Conservation (phyloP, 441 rosid species). For the Arabidopsis lyrata region DNA sequence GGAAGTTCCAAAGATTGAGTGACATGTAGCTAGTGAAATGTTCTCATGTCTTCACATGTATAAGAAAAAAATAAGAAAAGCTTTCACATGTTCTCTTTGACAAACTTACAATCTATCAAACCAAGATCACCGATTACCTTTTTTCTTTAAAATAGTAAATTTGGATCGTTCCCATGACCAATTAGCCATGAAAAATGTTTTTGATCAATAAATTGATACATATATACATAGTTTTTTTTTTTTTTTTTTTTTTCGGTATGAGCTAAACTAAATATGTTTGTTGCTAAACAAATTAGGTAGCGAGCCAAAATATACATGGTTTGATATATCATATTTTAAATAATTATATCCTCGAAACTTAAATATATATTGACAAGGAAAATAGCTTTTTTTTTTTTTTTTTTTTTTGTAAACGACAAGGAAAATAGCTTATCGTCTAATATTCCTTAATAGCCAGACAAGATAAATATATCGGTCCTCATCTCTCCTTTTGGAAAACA, state of each 20-base stretch:
- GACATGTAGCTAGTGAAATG: no score
- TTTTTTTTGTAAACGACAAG: no score
- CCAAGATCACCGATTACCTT: not conserved
- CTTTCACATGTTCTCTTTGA: not conserved
- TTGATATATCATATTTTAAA: no score
- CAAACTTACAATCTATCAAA: not conserved
- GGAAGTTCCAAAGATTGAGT: not conserved
- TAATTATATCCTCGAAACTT: no score
- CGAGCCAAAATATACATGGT: no score
- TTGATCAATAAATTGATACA: no score
- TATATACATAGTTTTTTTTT: no score
- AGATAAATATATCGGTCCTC: slow-evolving; percentile 12
- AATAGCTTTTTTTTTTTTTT: no score
- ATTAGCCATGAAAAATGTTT: not conserved
- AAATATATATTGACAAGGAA: no score
- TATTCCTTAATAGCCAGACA: slow-evolving; percentile 16
- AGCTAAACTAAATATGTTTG: no score
- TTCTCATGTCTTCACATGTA: not conserved
- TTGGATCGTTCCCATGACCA: not conserved
- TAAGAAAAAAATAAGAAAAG: not conserved
- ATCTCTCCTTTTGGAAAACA: slow-evolving; percentile 10
- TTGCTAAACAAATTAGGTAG: no score
- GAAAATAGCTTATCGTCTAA: slow-evolving; percentile 14
- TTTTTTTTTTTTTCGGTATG: no score
- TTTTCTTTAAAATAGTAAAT: not conserved